Conservation (phyloP, 1,284 basidiomycete genomes). For the Takashimella koratensis region DNA sequence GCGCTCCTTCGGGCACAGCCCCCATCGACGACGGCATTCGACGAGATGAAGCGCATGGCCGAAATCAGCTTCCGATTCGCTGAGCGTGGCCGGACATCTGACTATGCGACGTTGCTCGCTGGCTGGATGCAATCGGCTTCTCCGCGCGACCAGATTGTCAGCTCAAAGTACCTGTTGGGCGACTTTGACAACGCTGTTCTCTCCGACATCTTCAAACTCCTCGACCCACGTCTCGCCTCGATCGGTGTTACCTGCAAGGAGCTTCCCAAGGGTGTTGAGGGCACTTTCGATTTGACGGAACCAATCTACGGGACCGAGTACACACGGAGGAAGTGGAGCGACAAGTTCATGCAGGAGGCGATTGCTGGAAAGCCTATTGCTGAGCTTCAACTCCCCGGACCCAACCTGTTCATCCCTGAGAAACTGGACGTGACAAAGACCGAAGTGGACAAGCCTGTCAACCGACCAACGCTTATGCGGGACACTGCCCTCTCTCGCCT, state of each 20-base stretch:
- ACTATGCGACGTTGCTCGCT: conserved; percentile 74
- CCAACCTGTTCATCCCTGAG: conserved; percentile 86
- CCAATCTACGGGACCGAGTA: conserved; percentile 83
- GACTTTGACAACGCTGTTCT: conserved; percentile 73
- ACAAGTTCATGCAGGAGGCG: conserved; percentile 63
- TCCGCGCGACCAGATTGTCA: conserved; percentile 74
- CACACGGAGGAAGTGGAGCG: conserved; percentile 62
- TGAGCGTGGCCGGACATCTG: conserved; percentile 74
- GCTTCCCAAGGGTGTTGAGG: conserved; percentile 58
- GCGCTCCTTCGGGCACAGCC: conserved; percentile 66
- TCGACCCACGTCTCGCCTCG: conserved; percentile 60
- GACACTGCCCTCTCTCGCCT: conserved; percentile 67
- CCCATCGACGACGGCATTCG: conserved; percentile 70
- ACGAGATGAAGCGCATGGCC: conserved; percentile 72
- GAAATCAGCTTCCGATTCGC: conserved; percentile 80
- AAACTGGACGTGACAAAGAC: conserved; percentile 76
- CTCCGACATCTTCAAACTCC: conserved; percentile 55
- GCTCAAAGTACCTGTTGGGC: conserved; percentile 68
- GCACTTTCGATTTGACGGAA: conserved; percentile 67
- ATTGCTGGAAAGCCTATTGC: conserved; percentile 59
- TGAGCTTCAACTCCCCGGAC: conserved; percentile 73
- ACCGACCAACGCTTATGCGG: conserved; percentile 69
- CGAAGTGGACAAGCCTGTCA: conserved; percentile 62
- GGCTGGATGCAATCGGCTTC: conserved; percentile 64
- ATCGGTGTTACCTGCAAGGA: conserved; percentile 51